Evolutionary conservation across 2,329 filamentous ascomycete species (phyloP).

Genomic region (Trichocomaceae sp.): DNA sequence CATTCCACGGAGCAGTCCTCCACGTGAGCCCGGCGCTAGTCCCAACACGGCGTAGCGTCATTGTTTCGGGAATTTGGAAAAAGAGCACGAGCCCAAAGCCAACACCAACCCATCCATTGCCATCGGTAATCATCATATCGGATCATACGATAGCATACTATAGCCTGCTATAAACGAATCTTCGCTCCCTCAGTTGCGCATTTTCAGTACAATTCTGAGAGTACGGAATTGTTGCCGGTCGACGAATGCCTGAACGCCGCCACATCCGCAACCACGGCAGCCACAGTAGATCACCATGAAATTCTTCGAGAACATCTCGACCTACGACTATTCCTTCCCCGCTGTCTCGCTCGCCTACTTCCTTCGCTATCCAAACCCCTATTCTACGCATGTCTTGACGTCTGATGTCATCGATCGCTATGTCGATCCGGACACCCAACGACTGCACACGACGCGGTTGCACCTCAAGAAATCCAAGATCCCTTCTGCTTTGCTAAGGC

Average conservation of each 20-base stretch:
- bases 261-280: not conserved
- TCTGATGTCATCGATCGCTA: constrained; percentile 60
- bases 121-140: too few species aligned
- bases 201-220: not conserved
- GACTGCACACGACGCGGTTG: constrained; percentile 55
- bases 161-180: not conserved
- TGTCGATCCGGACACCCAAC: constrained; percentile 54
- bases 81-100: constrained; percentile 8
- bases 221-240: constrained; percentile 6
- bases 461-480: constrained; percentile 59
- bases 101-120: not conserved
- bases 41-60: not conserved
- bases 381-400: constrained; percentile 58
- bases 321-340: constrained; percentile 59
- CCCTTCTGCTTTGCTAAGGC: constrained; percentile 53
- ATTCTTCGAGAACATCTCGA: constrained; percentile 50
- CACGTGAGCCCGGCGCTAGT: not conserved
- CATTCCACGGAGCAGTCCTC: not conserved
- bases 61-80: not conserved
- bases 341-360: constrained; percentile 63
- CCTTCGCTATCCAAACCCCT: constrained; percentile 62
- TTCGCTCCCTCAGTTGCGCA: not conserved
- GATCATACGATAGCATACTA: not conserved
- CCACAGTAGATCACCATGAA: constrained; percentile 33
- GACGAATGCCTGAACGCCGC: constrained; percentile 1